Evolutionary conservation across 2,329 filamentous ascomycete species (phyloP).

Genomic region (Diaporthe eres): DNA sequence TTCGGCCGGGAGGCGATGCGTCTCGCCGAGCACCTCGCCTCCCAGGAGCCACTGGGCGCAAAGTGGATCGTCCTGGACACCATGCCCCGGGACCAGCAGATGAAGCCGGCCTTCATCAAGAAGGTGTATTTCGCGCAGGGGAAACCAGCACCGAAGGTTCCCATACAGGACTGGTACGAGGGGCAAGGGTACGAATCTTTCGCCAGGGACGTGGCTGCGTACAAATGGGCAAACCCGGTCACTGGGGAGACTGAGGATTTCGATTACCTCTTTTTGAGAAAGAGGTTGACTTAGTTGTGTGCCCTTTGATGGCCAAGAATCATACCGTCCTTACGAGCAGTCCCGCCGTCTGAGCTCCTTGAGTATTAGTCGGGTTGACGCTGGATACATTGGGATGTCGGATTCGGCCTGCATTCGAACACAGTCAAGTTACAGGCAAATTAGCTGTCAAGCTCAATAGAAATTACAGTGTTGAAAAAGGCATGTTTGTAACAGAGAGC

Average conservation of each 20-base stretch:
- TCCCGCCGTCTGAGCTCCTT: neutral
- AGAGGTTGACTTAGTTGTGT: neutral
- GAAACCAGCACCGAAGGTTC: constrained; percentile 8
- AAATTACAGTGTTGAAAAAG: neutral
- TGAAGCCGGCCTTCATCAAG: constrained; percentile 25
- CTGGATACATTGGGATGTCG: neutral
- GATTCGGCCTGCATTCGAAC: neutral
- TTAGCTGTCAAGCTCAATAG: neutral
- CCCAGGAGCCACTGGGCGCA: constrained; percentile 2
- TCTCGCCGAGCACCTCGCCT: constrained; percentile 26
- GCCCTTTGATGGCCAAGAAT: too few species aligned
- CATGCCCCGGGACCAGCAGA: constrained; percentile 39
- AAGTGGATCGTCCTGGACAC: constrained; percentile 38
- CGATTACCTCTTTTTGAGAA: constrained; percentile 37
- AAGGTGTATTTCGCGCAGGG: constrained; percentile 34
- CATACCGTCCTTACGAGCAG: neutral
- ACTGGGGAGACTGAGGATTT: constrained; percentile 40
- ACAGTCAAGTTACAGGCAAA: neutral
- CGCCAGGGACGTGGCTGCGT: constrained; percentile 24
- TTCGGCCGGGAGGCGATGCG: constrained; percentile 40
- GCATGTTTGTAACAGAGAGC: neutral
- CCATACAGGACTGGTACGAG: constrained; percentile 40
- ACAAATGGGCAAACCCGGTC: constrained; percentile 32
- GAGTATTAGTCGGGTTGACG: neutral
- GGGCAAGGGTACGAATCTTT: constrained; percentile 39